These are phyloP conservation scores for Kluyveromyces dobzhanskii DNA, from an alignment of 805 yeast genomes.

Conservation along the genomic window DNA sequence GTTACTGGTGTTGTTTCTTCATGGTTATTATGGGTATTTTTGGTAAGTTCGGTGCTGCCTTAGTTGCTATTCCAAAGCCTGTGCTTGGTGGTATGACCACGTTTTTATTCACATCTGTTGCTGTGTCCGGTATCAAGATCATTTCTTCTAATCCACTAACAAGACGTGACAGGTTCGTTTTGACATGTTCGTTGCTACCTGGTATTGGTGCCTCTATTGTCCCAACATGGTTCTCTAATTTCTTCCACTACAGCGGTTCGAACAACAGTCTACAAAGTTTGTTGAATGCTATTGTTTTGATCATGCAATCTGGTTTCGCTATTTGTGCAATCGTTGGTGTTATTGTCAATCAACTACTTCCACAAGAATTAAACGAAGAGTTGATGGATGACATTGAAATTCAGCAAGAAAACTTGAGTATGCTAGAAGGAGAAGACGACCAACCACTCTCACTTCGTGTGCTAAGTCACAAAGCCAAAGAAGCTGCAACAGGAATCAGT, in stretches of 20 bases:
- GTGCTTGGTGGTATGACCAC: slow-evolving; percentile 87
- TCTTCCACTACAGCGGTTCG: slow-evolving; percentile 59
- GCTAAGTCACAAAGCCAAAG: slow-evolving; percentile 11
- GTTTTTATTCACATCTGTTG: slow-evolving; percentile 66
- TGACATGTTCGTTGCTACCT: slow-evolving; percentile 55
- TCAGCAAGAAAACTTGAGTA: slow-evolving; percentile 19
- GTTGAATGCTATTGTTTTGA: slow-evolving; percentile 57
- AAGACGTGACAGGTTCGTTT: slow-evolving; percentile 64
- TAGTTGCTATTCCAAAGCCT: slow-evolving; percentile 70
- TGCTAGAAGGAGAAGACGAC: slow-evolving; percentile 17
- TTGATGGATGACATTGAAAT: slow-evolving; percentile 20
- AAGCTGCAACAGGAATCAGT: slow-evolving; percentile 7
- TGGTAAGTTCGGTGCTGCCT: slow-evolving; percentile 82
- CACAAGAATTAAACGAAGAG: slow-evolving; percentile 46
- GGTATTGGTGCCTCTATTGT: slow-evolving; percentile 64
- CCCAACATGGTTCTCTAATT: slow-evolving; percentile 52
- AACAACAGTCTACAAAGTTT: slow-evolving; percentile 53
- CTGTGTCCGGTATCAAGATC: slow-evolving; percentile 64
- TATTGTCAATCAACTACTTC: slow-evolving; percentile 51
- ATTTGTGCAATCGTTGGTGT: slow-evolving; percentile 59
- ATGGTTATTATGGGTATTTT: slow-evolving; percentile 80
- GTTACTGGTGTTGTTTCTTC: slow-evolving; percentile 75
- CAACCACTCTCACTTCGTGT: slow-evolving; percentile 7
- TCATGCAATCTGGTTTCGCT: slow-evolving; percentile 69
- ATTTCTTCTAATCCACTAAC: slow-evolving; percentile 47